Evolutionary conservation across 345 rosid genomes (phyloP), one percentile per base, ranked within the genome.

Genomic region (Rhizophora mangle): DNA sequence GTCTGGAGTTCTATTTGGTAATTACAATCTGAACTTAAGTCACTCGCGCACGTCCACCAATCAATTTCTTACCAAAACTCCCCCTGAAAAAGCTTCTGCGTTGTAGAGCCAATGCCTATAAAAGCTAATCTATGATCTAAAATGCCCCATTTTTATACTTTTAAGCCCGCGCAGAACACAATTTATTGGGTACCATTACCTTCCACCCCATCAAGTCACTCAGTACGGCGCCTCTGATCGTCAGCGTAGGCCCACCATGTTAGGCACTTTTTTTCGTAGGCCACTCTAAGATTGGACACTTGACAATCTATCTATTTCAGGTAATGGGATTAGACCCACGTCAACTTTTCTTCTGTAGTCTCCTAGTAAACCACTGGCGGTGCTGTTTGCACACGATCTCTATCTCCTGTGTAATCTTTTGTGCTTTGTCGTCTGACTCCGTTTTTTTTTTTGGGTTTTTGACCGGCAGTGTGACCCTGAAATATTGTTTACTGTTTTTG

Each of bases 221-320:
- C 56, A 6, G 53, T 63, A 54, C 68, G 68, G 74, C 68, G 74
- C 68, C 68, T 52, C 71, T 21, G 2, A 69, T 26, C 74, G 73
- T 70, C 76, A 69, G 81, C 81, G 75, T 78, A 69, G 60, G 53
- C 59, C 64, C 63, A 39, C 65, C 21, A 9, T 56, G 51, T 62
- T 20, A 10, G 22, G 6, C 64, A 62, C 20, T 60, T 32, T 63
- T 37, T 24, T 46, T 49, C 15, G 2, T 29, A 2, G 46, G 5
- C 68, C 11, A 26, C 30, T 18, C 20, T 11, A 1, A 29, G 32
- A 13, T 64, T 4, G 19, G 30, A 58, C 19, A 27, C 19, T 58
- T 10, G 62, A 27, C 16, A 21, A 15, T 43, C 4, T 43, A 43
- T 43, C 49, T 15, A 43, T 43, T 43, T 43, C 49, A 43, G 8